Conservation (phyloP, 305 asterid genomes). For the Stenogyne calaminthoides region DNA sequence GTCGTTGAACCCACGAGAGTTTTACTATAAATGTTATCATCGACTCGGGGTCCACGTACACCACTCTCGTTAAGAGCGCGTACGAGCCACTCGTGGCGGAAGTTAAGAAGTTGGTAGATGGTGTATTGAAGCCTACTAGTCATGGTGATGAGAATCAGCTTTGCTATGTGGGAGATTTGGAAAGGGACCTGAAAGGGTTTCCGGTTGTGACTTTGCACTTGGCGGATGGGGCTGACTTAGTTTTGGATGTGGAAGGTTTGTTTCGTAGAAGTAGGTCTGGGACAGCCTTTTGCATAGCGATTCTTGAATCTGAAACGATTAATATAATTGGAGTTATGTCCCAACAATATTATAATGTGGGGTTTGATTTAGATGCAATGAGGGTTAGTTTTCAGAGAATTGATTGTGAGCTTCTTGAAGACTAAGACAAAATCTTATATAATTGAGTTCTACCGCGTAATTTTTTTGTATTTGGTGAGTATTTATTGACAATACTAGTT, state of each 20-base stretch:
- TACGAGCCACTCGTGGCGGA: conserved; percentile 4
- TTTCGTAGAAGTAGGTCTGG: not conserved
- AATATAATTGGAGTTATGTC: not conserved
- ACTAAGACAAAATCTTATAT: not conserved
- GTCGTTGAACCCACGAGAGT: not conserved
- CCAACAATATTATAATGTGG: conserved; percentile 11
- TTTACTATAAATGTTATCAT: not conserved
- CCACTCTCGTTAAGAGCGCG: not conserved
- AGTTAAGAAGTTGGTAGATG: not conserved
- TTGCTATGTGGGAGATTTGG: not conserved
- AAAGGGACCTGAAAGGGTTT: not conserved
- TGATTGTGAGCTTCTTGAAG: conserved; percentile 1
- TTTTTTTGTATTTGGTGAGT: too few relatives aligned
- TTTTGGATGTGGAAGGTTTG: not conserved
- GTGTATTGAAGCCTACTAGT: not conserved
- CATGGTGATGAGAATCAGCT: not conserved
- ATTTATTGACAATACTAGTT: too few relatives aligned
- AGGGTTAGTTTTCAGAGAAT: conserved; percentile 8
- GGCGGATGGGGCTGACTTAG: not conserved
- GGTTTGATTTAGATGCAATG: conserved; percentile 2
- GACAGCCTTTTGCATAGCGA: not conserved
- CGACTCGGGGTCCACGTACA: conserved; percentile 12
- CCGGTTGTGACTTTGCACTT: not conserved
- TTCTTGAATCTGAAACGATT: not conserved
- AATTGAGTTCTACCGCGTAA: too few relatives aligned